Percentiles rank a stretch among this genome's conserved stretches.
phyloP scores from a whole-genome alignment of 768 basidiomycete genomes.

The Dioszegia crocea region DNA sequence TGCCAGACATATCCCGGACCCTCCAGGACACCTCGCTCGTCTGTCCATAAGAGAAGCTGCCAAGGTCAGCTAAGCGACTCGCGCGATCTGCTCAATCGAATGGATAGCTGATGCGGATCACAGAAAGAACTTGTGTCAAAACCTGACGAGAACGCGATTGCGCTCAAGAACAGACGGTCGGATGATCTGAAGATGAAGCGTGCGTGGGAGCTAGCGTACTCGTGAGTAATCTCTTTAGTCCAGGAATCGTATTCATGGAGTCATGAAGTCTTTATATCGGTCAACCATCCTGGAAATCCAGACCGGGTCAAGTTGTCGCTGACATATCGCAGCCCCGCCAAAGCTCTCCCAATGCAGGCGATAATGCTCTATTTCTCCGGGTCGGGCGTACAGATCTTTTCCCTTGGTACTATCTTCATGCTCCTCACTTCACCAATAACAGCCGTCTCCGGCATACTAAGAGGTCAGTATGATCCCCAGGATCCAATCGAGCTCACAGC shows the following conservation, averaged over 20 bases:
- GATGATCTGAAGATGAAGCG: slow-evolving; percentile 44
- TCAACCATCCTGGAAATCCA: no score
- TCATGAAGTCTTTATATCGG: no score
- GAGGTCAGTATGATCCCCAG: slow-evolving; percentile 58
- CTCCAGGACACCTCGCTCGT: slow-evolving; percentile 29
- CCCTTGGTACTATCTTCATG: slow-evolving; percentile 94
- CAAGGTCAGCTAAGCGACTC: slow-evolving; percentile 8
- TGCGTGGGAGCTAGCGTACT: slow-evolving; percentile 47
- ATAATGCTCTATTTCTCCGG: slow-evolving; percentile 99
- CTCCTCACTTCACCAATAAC: slow-evolving; percentile 80
- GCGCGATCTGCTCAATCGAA: not conserved
- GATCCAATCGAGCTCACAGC: not conserved
- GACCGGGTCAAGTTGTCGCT: no score
- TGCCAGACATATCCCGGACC: slow-evolving; percentile 28
- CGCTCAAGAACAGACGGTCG: slow-evolving; percentile 17
- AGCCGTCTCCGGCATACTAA: slow-evolving; percentile 72
- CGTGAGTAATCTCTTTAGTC: slow-evolving; percentile 26
- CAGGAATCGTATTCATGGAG: not conserved
- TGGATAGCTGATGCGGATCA: not conserved
- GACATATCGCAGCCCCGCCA: slow-evolving; percentile 73
- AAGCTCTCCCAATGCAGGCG: slow-evolving; percentile 91
- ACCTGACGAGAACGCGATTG: slow-evolving; percentile 14
- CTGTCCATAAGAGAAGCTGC: slow-evolving; percentile 13
- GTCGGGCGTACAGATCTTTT: slow-evolving; percentile 90
- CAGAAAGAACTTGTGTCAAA: slow-evolving; percentile 10